Evolutionary conservation across 2,329 filamentous ascomycete genomes (phyloP).

Genomic region (Monilinia polystroma): DNA sequence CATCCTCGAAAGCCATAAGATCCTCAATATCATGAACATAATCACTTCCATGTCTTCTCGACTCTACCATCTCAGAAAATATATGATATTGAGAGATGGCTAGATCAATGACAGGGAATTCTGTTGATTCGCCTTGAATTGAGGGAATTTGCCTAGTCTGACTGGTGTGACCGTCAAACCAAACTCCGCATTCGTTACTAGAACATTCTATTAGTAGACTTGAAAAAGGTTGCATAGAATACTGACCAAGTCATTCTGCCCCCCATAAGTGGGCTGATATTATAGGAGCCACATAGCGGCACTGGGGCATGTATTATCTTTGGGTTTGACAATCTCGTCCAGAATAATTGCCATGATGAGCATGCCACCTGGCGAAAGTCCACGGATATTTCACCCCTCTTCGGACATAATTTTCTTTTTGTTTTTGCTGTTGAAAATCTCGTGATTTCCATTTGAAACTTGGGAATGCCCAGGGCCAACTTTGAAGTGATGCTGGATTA

Average conservation of each 20-base stretch:
- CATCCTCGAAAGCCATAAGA: not conserved
- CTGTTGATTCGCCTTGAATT: not conserved
- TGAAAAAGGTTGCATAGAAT: not conserved
- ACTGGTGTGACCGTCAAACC: not conserved
- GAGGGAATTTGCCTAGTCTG: not conserved
- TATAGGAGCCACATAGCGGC: not conserved
- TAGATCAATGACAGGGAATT: not conserved
- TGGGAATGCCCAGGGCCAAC: not conserved
- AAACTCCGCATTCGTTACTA: not conserved
- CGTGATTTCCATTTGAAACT: not conserved
- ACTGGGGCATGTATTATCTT: not conserved
- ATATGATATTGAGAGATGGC: not conserved
- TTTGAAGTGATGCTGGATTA: not conserved
- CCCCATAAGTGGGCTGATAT: not conserved
- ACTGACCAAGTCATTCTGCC: not conserved
- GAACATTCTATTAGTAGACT: not conserved
- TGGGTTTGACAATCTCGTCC: not conserved
- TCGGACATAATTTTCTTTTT: not conserved
- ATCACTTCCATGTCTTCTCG: not conserved
- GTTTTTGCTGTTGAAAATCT: not conserved
- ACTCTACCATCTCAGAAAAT: not conserved
- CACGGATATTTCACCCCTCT: not conserved
- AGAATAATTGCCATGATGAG: not conserved
- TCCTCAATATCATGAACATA: not conserved
- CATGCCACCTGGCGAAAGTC: not conserved